Percentiles rank a stretch among this genome's conserved stretches.
Evolutionary conservation across 306 rosid genomes (phyloP).

Genomic region (barrel medic (Medicago truncatula)): MtrunA17r5.0-ANR NC_053046.1:19266501-19267000

Average conservation of each 20-base stretch:
- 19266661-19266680: too few relatives aligned
- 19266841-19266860: neutral
- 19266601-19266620: too few relatives aligned
- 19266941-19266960: conserved; percentile 90
- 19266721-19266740: too few relatives aligned
- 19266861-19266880: neutral
- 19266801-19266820: neutral
- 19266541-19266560: neutral
- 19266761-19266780: too few relatives aligned
- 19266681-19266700: too few relatives aligned
- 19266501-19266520: too few relatives aligned
- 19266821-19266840: neutral
- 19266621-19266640: too few relatives aligned
- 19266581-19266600: neutral
- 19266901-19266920: neutral
- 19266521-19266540: too few relatives aligned
- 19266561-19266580: neutral
- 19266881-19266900: too few relatives aligned
- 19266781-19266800: neutral
- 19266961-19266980: conserved; percentile 69
- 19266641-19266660: too few relatives aligned
- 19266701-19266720: too few relatives aligned
- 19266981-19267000: conserved; percentile 72
- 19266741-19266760: too few relatives aligned
- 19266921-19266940: neutral